Base-by-base conservation (phyloP, 2,329 filamentous ascomycete genomes). In the Arachnomyces sp. region DNA sequence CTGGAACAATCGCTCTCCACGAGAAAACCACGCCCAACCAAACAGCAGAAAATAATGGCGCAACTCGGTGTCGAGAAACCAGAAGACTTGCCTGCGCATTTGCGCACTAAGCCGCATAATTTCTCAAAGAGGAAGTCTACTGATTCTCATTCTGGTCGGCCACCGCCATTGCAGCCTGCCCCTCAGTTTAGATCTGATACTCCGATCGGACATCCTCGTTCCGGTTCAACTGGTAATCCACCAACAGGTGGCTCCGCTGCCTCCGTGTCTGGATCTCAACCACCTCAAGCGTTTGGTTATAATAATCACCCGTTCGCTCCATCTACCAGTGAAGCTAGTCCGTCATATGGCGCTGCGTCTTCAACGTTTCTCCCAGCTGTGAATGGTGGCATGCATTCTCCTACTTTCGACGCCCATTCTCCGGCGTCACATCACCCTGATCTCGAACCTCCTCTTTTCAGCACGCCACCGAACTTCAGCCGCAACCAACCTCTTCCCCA, bases 21-120 rank as follows among this genome's bases (percentile, higher is more conserved):
- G 3, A 78, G 92, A 43, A 98, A 98, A 63, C 92, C 92, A 31
- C 81, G 92, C 7, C 92, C 92, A 7, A 98, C 92, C 0, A 98
- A 98, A 65, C 77, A 95, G 49, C 90, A 96, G 61, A 96, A 95
- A 67, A 77, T 96, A 54, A 82, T 98, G 71, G 80, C 80, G 2
- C 83, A 92, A 53, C 79, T 92, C 45, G 89, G 88, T 2, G 86
- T 96, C 9, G 82, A 89, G 3, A 87, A 93, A 50, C 86, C 87
- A 0, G 90, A 96, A 39, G 85, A 95, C 50, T 72, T 98, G 3
- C 92, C 92, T 0, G 81, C 88, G 45, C 79, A 84, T 49, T 76
- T 89, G 46, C 81, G 85, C 48, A 79, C 84, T 3, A 94, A 94
- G 58, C 80, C 81, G 0, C 80, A 83, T 46, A 79, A 76, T 46